phyloP scores from a whole-genome alignment of 2,329 filamentous ascomycete species.

The Exserohilum turcica region DNA sequence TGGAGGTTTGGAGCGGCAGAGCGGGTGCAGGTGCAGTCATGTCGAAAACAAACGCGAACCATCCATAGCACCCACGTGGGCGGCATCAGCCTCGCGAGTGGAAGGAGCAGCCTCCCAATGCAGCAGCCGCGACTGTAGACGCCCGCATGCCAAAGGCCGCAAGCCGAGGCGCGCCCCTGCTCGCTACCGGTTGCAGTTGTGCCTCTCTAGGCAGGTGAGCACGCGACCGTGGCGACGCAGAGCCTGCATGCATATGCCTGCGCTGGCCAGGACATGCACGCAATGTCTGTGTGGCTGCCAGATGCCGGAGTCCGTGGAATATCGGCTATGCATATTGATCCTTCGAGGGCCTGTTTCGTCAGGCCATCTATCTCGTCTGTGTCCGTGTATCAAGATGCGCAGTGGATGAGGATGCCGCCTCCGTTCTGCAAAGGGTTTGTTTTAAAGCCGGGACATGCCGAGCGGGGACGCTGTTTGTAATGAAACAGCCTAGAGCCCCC shows the following conservation, averaged over 20 bases:
- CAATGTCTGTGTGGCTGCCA: conserved; percentile 7
- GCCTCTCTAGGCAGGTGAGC: conserved; percentile 14
- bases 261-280: neutral
- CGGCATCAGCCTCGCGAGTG: neutral
- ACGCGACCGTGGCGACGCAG: conserved; percentile 7
- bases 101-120: neutral
- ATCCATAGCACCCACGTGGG: conserved; percentile 11
- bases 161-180: neutral
- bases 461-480: neutral
- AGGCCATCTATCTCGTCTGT: neutral
- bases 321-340: conserved; percentile 13
- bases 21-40: neutral
- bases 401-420: neutral
- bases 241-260: neutral
- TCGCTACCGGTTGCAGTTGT: neutral
- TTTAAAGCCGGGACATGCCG: neutral
- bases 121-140: neutral
- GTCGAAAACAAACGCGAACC: neutral
- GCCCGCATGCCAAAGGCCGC: neutral
- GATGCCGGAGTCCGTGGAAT: conserved; percentile 3
- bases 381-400: neutral
- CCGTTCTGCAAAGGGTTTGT: neutral
- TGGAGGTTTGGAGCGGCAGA: neutral
- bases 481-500: neutral
- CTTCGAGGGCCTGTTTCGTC: conserved; percentile 1